These are phyloP conservation scores for Neonectria sp. DNA, from an alignment of 2,329 filamentous ascomycete species.

Conservation along the genomic window DNA sequence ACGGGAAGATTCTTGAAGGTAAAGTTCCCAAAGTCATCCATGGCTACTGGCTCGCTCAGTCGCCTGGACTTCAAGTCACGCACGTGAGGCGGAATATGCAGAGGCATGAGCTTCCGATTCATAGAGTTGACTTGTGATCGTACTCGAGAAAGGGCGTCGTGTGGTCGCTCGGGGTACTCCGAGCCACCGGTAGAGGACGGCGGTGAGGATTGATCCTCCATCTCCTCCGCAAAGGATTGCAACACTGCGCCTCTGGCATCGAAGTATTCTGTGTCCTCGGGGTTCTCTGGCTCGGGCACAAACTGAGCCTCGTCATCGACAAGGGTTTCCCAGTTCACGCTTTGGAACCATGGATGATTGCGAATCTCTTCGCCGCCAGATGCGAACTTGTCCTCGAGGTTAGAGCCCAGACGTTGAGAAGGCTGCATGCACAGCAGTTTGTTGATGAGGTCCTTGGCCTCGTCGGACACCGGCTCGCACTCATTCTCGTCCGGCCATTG, in stretches of 20 bases:
- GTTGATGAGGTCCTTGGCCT: constrained; percentile 96
- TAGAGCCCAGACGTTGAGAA: constrained; percentile 85
- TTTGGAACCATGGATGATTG: constrained; percentile 89
- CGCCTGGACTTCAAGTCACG: constrained; percentile 90
- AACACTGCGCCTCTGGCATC: constrained; percentile 92
- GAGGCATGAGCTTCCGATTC: constrained; percentile 92
- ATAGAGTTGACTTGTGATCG: constrained; percentile 87
- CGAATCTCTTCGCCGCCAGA: constrained; percentile 94
- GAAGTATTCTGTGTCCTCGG: constrained; percentile 98
- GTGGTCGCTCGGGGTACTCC: constrained; percentile 90
- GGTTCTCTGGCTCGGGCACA: constrained; percentile 91
- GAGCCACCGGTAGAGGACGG: constrained; percentile 77
- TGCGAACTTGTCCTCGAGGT: constrained; percentile 84
- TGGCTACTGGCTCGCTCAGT: constrained; percentile 88
- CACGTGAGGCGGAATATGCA: constrained; percentile 97
- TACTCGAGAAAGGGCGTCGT: constrained; percentile 93
- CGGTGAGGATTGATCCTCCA: constrained; percentile 89
- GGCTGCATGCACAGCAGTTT: constrained; percentile 90
- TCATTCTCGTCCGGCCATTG: constrained; percentile 92
- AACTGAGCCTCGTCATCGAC: constrained; percentile 98
- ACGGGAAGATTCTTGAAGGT: constrained; percentile 98
- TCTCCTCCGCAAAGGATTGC: constrained; percentile 92
- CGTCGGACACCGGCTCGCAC: constrained; percentile 80
- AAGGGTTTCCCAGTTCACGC: constrained; percentile 89
- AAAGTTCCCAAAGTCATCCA: constrained; percentile 97